Evolutionary conservation across 768 basidiomycete genomes (phyloP), one percentile per base, ranked within the genome.

Genomic region (Dendrothele bispora): DNA sequence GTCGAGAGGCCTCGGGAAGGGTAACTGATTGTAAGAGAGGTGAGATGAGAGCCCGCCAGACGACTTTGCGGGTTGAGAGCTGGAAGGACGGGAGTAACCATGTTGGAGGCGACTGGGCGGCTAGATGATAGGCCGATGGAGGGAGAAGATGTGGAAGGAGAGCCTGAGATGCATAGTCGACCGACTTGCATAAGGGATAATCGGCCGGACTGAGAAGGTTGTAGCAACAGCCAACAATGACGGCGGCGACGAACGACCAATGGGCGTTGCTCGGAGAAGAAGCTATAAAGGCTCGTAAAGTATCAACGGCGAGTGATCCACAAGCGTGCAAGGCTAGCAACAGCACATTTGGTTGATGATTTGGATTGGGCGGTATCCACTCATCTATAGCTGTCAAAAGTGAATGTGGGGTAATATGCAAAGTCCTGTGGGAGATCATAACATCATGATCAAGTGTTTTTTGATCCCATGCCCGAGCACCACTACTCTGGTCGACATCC

Each of bases 201-300:
- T 50, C 49, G 5, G 24, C 55, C 10, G 73, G 64, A 25, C 69
- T 64, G 67, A 89, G 75, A 52, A 87, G 70, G 59, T 90, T 89
- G 62, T 90, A 91, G 61, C 88, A 91, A 51, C 88, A 91, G 3
- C 88, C 87, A 14, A 89, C 86, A 7, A 82, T 73, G 35, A 86
- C 73, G 1, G 79, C 69, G 2, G 71, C 80, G 14, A 71, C 68
- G 4, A 81, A 72, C 35, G 55, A 63, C 86, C 86, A 88, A 51
- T 30, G 12, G 11, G 20, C 36, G n/a, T 46, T 39, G 42, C 42
- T 49, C 18, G 32, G 41, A 40, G 49, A n/a, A 39, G 43, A 25
- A 11, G 40, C 42, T 55, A 76, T 48, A 54, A 78, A 79, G 37
- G 79, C 73, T 26, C 85, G 81, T 37, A 88, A 56, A 21, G 87